phyloP scores from a whole-genome alignment of 140 eudicot genomes.

The Senecio squalidus region DNA sequence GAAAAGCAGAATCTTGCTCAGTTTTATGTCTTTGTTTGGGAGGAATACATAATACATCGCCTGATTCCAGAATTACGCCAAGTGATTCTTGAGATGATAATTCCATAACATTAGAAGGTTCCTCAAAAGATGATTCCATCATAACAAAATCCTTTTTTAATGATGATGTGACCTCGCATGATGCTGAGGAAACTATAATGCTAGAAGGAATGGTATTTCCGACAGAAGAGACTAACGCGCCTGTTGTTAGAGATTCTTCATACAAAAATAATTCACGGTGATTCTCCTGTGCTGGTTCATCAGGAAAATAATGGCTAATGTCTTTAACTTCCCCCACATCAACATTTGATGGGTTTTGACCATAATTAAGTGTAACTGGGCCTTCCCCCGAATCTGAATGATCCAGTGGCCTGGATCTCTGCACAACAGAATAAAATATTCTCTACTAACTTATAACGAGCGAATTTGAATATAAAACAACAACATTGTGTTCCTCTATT shows the following conservation, averaged over 20 bases:
- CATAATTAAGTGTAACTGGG: constrained; percentile 23
- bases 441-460: neutral
- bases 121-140: constrained; percentile 27
- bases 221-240: constrained; percentile 21
- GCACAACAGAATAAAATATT: constrained; percentile 7
- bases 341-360: constrained; percentile 18
- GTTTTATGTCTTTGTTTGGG: constrained; percentile 29
- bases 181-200: constrained; percentile 15
- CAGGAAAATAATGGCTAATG: constrained; percentile 17
- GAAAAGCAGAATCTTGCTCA: constrained; percentile 22
- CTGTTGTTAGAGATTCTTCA: constrained; percentile 25
- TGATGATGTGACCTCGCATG: constrained; percentile 16
- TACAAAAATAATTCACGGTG: constrained; percentile 23
- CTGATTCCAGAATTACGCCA: constrained; percentile 27
- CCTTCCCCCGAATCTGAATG: constrained; percentile 35
- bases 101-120: constrained; percentile 18
- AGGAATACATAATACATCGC: constrained; percentile 24
- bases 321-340: constrained; percentile 28
- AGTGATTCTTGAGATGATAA: constrained; percentile 37
- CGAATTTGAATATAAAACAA: neutral
- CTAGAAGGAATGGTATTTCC: constrained; percentile 24
- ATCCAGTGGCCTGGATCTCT: constrained; percentile 34
- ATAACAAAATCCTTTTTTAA: constrained; percentile 7
- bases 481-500: too few species aligned
- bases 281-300: constrained; percentile 23